Evolutionary conservation across 371 early-diverging fungal genomes (phyloP), one percentile per base, ranked within the genome.

Genomic region (Entomophthora muscae): DNA sequence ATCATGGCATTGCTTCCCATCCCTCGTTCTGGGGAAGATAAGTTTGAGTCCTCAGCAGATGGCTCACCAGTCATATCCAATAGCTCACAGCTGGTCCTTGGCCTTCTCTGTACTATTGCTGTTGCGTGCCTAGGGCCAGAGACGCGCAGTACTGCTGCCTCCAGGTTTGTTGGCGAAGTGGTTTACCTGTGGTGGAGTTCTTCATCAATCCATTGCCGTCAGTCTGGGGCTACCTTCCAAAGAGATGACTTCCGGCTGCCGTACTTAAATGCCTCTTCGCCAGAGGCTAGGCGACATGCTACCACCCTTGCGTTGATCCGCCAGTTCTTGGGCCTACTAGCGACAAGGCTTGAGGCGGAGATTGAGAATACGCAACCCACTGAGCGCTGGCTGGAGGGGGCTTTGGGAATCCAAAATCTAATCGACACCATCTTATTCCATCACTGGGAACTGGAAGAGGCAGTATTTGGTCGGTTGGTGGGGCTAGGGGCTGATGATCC

Each of bases 351-450:
- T 2, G 58, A 57, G 29, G 31, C 26, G 58, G 58, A 13, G 2
- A 57, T 57, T 17, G 58, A 26, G 42, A 42, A 17, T 17, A 10
- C 42, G 17, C 10, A 5, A 5, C 42, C 42, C 5, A 17, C 10
- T 12, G 58, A 29, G 31, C 26, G 26, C 62, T 32, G n/a, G 26
- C 21, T 64, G 67, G 64, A 67, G 56, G 64, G 63, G 42, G 51
- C 64, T 12, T 53, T 64, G 13, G 51, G 42, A 3, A 22, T 67
- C 7, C 24, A 53, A 26, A 13, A 3, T 3, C 24, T 65, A 27
- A 51, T 61, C 29, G 64, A 67, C 57, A 61, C 56, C 3, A 56
- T 63, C 1, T 22, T 67, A n/a, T 67, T 67, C 57, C 65, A 65
- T 61, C 56, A 64, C 32, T 56, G 56, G 53, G 68, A 67, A 57